These are phyloP conservation scores for Fusarium sp. DNA, from an alignment of 2,329 filamentous ascomycete species.

Conservation along the genomic window DNA sequence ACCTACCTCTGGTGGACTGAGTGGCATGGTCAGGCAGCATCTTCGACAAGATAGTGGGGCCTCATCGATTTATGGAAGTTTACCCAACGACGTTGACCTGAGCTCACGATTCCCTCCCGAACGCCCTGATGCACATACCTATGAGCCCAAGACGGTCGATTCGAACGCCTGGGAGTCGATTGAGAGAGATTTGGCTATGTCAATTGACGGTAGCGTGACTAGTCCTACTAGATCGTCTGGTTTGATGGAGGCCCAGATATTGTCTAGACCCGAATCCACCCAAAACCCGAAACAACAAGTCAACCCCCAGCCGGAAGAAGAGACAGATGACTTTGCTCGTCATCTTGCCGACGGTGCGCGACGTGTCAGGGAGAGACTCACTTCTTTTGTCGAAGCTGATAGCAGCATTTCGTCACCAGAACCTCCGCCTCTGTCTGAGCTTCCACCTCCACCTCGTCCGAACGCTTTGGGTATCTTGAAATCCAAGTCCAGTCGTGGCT, in stretches of 20 bases:
- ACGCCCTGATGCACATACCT: constrained; percentile 40
- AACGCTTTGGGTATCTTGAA: constrained; percentile 73
- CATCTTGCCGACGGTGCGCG: constrained; percentile 77
- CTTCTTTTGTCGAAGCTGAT: constrained; percentile 74
- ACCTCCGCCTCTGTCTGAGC: constrained; percentile 49
- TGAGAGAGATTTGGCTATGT: constrained; percentile 45
- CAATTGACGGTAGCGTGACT: constrained; percentile 39
- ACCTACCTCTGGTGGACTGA: constrained; percentile 71
- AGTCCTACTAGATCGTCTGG: constrained; percentile 36
- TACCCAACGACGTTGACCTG: constrained; percentile 51
- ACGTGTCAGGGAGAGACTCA: constrained; percentile 78
- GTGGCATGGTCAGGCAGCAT: constrained; percentile 85
- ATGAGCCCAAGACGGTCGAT: constrained; percentile 42
- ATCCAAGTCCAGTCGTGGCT: constrained; percentile 74
- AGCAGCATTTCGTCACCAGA: constrained; percentile 50
- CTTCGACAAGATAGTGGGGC: constrained; percentile 82
- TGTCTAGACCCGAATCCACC: not conserved
- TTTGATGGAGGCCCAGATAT: constrained; percentile 28
- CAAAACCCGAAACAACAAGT: constrained; percentile 43
- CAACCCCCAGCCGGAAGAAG: constrained; percentile 64
- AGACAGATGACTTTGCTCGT: constrained; percentile 72
- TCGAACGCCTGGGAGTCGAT: constrained; percentile 59
- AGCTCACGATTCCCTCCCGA: constrained; percentile 50
- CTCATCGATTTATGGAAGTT: constrained; percentile 78
- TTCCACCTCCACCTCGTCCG: constrained; percentile 55